Evolutionary conservation across 2,329 filamentous ascomycete genomes (phyloP).

Genomic region (Eutypa lata): DNA sequence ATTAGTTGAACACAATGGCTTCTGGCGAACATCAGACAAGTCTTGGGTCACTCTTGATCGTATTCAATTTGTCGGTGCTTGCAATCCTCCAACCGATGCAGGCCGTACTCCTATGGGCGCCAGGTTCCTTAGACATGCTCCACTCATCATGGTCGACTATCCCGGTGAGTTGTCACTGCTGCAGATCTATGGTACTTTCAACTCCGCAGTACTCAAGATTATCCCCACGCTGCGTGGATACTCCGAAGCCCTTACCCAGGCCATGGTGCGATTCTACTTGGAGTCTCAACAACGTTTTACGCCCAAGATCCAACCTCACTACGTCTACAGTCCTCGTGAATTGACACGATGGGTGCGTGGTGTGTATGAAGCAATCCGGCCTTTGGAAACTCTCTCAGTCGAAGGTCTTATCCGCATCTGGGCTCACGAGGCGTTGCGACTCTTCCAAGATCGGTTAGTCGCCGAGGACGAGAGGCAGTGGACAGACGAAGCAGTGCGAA

Average conservation of each 20-base stretch:
- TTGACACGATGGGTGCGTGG: conserved; percentile 96
- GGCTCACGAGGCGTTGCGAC: conserved; percentile 92
- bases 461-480: conserved; percentile 90
- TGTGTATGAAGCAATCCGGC: conserved; percentile 93
- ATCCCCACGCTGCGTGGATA: conserved; percentile 93
- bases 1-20: conserved; percentile 96
- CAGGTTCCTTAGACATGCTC: conserved; percentile 91
- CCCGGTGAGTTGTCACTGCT: conserved; percentile 90
- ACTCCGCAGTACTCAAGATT: conserved; percentile 92
- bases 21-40: conserved; percentile 97
- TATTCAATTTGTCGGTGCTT: conserved; percentile 98
- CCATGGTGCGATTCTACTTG: conserved; percentile 96
- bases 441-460: conserved; percentile 97
- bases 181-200: conserved; percentile 99
- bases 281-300: conserved; percentile 95
- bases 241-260: conserved; percentile 86
- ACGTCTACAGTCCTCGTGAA: conserved; percentile 98
- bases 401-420: conserved; percentile 95
- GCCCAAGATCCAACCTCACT: conserved; percentile 94
- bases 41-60: conserved; percentile 96
- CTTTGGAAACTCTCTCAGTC: conserved; percentile 80
- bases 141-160: conserved; percentile 99
- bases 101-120: conserved; percentile 92
- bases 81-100: conserved; percentile 96
- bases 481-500: conserved; percentile 84